phyloP scores from a whole-genome alignment of 2,329 filamentous ascomycete genomes.

The Alternaria sp. region DNA sequence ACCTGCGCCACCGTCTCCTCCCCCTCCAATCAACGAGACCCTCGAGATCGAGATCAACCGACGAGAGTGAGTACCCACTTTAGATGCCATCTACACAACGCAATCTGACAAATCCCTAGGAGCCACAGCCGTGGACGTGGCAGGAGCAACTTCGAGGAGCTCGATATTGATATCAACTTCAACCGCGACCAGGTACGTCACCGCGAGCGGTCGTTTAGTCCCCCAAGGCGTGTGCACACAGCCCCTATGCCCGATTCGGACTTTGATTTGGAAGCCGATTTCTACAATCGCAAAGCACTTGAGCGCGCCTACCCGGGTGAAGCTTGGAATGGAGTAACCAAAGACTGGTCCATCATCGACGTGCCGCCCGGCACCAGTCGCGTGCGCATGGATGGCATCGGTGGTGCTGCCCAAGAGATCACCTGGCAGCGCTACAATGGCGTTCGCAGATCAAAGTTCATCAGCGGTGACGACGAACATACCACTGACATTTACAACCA shows the following conservation, averaged over 20 bases:
- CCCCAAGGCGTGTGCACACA: conserved; percentile 55
- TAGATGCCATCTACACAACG: not conserved
- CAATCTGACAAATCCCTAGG: conserved; percentile 25
- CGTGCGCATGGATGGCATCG: conserved; percentile 82
- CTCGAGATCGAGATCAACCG: conserved; percentile 66
- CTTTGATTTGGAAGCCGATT: conserved; percentile 64
- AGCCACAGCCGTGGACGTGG: conserved; percentile 55
- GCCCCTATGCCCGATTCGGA: conserved; percentile 53
- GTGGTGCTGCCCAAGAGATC: conserved; percentile 78
- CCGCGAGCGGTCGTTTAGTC: conserved; percentile 52
- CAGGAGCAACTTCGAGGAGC: conserved; percentile 64
- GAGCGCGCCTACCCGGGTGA: conserved; percentile 77
- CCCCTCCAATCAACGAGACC: conserved; percentile 60
- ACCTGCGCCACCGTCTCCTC: conserved; percentile 52
- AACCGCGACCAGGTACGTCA: conserved; percentile 59
- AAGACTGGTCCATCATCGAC: conserved; percentile 83
- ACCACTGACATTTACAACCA: conserved; percentile 55
- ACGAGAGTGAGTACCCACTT: conserved; percentile 52
- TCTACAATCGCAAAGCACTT: conserved; percentile 72
- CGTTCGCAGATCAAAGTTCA: conserved; percentile 75
- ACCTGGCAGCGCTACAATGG: conserved; percentile 75
- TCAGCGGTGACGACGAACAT: conserved; percentile 69
- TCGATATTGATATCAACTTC: conserved; percentile 72
- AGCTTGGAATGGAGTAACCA: conserved; percentile 76
- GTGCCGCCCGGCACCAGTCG: conserved; percentile 84